phyloP scores from a whole-genome alignment of 148 eudicot genomes.

The Tetragonia tetragonoides region DNA sequence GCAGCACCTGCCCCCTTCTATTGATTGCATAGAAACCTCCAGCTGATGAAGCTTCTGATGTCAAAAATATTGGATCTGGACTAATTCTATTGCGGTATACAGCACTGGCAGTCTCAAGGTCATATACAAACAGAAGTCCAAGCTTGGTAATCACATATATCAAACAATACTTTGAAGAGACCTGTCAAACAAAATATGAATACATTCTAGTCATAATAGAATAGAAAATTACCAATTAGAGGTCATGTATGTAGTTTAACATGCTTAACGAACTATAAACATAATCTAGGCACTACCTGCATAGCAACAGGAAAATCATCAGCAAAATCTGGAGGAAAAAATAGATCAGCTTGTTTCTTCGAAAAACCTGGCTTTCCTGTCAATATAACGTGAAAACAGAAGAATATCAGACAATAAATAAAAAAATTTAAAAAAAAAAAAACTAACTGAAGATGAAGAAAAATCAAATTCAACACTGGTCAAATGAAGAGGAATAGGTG shows the following conservation, averaged over 20 bases:
- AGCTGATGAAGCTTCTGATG: slow-evolving; percentile 82
- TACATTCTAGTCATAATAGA: not conserved
- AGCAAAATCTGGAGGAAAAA: slow-evolving; percentile 97
- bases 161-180: slow-evolving; percentile 82
- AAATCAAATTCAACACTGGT: not conserved
- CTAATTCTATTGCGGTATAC: slow-evolving; percentile 94
- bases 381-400: slow-evolving; percentile 1
- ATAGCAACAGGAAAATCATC: slow-evolving; percentile 97
- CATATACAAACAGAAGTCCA: slow-evolving; percentile 94
- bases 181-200: slow-evolving; percentile 44
- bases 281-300: slow-evolving; percentile 57
- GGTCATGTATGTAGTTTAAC: not conserved
- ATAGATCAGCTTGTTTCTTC: slow-evolving; percentile 96
- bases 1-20: slow-evolving; percentile 89
- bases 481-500: not conserved
- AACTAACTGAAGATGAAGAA: too few relatives aligned
- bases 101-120: slow-evolving; percentile 91
- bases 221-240: not conserved
- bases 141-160: slow-evolving; percentile 93
- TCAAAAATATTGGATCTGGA: slow-evolving; percentile 96
- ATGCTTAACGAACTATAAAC: not conserved
- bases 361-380: slow-evolving; percentile 83
- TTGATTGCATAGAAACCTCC: slow-evolving; percentile 98
- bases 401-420: not conserved
- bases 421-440: not conserved